Evolutionary conservation across 768 basidiomycete genomes (phyloP).

Genomic region (Solioccasus polychromus): DNA sequence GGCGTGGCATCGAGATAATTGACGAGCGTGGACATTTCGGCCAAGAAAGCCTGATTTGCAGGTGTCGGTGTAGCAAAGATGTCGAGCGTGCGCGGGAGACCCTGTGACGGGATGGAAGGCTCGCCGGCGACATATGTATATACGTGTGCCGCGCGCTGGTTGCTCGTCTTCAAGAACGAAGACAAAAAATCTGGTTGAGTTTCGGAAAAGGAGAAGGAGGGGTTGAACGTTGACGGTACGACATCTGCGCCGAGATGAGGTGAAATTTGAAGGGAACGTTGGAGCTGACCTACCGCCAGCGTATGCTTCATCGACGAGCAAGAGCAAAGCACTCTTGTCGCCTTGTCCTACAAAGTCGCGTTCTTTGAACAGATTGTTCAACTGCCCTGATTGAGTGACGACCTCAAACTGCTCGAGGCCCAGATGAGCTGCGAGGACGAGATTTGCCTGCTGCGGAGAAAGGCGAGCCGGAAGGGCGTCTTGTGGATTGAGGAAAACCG

Average conservation of each 20-base stretch:
- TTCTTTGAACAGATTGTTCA: slow-evolving; percentile 28
- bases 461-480: slow-evolving; percentile 37
- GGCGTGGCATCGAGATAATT: slow-evolving; percentile 44
- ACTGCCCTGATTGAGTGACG: slow-evolving; percentile 33
- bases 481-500: slow-evolving; percentile 58
- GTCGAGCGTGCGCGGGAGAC: slow-evolving; percentile 36
- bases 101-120: slow-evolving; percentile 29
- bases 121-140: slow-evolving; percentile 54
- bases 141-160: slow-evolving; percentile 53
- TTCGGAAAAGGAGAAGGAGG: slow-evolving; percentile 44
- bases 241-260: slow-evolving; percentile 41
- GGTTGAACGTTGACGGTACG: slow-evolving; percentile 48
- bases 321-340: slow-evolving; percentile 45
- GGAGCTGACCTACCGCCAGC: slow-evolving; percentile 42
- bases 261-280: background rate
- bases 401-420: slow-evolving; percentile 67
- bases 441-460: slow-evolving; percentile 53
- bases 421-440: slow-evolving; percentile 64
- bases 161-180: slow-evolving; percentile 55
- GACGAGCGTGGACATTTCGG: slow-evolving; percentile 44
- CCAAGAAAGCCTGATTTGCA: slow-evolving; percentile 37
- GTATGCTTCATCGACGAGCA: slow-evolving; percentile 56
- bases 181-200: slow-evolving; percentile 37
- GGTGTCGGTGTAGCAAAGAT: slow-evolving; percentile 41
- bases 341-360: slow-evolving; percentile 59